A percentile compares a stretch with the other conserved stretches of the same genome.
phyloP scores from a whole-genome alignment of 2,329 filamentous ascomycete genomes.

The Calonectria naviculata region DNA sequence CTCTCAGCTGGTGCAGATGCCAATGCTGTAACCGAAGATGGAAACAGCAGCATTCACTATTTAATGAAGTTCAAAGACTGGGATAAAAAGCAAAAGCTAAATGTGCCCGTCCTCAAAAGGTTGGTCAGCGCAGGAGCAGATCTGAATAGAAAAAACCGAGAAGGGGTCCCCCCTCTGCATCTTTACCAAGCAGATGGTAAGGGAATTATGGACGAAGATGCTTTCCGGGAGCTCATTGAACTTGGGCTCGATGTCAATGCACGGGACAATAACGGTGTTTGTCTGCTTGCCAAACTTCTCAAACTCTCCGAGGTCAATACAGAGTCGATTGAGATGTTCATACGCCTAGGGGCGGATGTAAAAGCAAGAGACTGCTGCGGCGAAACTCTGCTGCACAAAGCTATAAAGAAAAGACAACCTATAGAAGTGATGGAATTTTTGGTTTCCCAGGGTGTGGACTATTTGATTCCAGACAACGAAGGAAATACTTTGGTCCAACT shows the following conservation, averaged over 20 bases:
- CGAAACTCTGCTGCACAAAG: not conserved
- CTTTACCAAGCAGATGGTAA: not conserved
- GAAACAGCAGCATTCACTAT: not conserved
- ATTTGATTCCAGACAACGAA: not conserved
- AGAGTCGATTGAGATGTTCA: not conserved
- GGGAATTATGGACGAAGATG: not conserved
- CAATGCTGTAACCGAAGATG: not conserved
- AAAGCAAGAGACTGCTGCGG: not conserved
- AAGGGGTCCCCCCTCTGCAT: not conserved
- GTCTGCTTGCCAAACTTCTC: not conserved
- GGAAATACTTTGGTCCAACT: not conserved
- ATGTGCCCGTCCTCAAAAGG: not conserved
- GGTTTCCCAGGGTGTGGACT: not conserved
- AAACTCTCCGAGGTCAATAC: too few species aligned
- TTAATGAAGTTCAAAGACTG: not conserved
- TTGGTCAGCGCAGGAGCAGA: not conserved
- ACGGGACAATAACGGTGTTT: not conserved
- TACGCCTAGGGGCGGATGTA: not conserved
- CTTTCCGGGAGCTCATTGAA: not conserved
- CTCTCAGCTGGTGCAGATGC: not conserved
- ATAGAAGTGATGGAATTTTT: not conserved
- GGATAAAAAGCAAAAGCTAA: not conserved
- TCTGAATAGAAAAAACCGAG: not conserved
- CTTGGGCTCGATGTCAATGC: not conserved
- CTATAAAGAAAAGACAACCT: not conserved